A percentile compares a stretch with the other conserved stretches of the same genome.
phyloP scores from a whole-genome alignment of 306 rosid genomes.

The Trichosanthes truncata region DNA sequence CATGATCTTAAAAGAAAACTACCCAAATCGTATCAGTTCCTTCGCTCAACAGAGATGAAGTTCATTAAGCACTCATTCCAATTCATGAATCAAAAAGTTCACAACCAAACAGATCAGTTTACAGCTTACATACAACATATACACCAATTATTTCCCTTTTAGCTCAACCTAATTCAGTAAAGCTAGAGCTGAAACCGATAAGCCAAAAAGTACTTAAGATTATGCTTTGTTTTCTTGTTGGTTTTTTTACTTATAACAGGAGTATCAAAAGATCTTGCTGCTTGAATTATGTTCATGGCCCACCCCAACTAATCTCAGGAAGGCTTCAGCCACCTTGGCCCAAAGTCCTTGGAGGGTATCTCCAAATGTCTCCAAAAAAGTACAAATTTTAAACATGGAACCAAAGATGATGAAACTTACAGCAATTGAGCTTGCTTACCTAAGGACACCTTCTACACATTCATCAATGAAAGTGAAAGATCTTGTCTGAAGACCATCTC shows the following conservation, averaged over 20 bases:
- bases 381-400: neutral
- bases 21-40: neutral
- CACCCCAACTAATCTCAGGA: neutral
- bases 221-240: neutral
- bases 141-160: neutral
- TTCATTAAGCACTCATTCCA: neutral
- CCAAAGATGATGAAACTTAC: neutral
- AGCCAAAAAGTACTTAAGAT: neutral
- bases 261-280: neutral
- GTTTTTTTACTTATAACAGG: neutral
- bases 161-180: neutral
- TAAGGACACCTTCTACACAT: conserved; percentile 97
- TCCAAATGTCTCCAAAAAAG: neutral
- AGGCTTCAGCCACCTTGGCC: neutral
- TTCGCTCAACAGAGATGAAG: neutral
- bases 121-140: neutral
- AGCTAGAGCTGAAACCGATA: neutral
- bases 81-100: neutral
- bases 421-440: conserved; percentile 34
- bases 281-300: neutral
- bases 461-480: conserved; percentile 98
- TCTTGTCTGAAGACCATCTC: conserved; percentile 94
- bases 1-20: neutral
- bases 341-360: neutral
- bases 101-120: neutral